These are phyloP conservation scores for Dipteronia sinensis DNA, from an alignment of 345 rosid species.

Conservation along the genomic window DNA sequence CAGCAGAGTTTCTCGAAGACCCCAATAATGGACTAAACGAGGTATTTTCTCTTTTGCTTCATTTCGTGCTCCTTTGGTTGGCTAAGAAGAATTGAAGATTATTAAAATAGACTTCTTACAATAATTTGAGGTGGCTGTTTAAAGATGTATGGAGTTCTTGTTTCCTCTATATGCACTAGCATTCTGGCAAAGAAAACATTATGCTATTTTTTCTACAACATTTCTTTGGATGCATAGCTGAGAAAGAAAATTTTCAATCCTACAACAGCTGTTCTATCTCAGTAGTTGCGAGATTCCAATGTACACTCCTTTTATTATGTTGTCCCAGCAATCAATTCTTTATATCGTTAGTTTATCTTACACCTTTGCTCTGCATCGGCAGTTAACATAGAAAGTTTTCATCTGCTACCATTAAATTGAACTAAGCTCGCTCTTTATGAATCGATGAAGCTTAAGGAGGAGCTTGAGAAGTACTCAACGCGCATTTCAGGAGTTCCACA, in stretches of 20 bases:
- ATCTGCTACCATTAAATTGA: conserved; percentile 5
- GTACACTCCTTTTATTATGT: neutral
- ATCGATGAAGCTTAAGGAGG: conserved; percentile 64
- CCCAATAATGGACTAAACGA: conserved; percentile 68
- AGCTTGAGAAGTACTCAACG: conserved; percentile 59
- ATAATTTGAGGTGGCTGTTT: neutral
- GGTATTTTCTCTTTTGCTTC: conserved; percentile 30
- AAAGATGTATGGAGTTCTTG: neutral
- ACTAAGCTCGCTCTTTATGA: conserved; percentile 14
- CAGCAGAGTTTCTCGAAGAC: conserved; percentile 75
- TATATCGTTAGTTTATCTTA: neutral
- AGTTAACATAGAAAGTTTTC: neutral
- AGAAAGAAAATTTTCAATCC: neutral
- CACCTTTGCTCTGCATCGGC: neutral
- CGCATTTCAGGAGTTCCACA: conserved; percentile 75
- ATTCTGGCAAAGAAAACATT: neutral
- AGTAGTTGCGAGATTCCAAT: neutral
- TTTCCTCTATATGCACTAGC: neutral
- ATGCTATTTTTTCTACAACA: no score
- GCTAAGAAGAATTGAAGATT: neutral
- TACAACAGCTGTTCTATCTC: no score
- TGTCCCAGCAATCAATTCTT: neutral
- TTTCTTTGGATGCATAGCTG: neutral
- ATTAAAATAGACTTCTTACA: neutral
- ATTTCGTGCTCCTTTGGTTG: neutral